phyloP scores from a whole-genome alignment of 371 early-diverging fungal genomes.

The Mycotypha africana region DNA sequence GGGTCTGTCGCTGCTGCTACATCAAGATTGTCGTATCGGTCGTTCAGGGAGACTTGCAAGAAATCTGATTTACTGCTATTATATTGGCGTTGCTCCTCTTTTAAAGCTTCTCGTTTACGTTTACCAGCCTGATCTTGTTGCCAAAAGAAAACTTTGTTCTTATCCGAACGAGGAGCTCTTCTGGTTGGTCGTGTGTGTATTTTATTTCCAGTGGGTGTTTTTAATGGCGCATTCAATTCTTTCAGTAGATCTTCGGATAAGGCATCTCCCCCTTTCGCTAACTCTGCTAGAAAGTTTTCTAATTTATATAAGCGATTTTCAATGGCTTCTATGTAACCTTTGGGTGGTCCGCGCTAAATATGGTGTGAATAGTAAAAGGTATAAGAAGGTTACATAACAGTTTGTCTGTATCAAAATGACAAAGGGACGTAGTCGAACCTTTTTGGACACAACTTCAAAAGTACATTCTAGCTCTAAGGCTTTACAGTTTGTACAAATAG shows the following conservation, averaged over 20 bases:
- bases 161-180: constrained; percentile 22
- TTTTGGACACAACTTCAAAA: constrained; percentile 41
- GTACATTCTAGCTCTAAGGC: constrained; percentile 33
- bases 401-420: no score
- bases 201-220: constrained; percentile 37
- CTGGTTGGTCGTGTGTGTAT: constrained; percentile 37
- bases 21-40: neutral
- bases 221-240: constrained; percentile 51
- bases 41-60: no score
- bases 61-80: neutral
- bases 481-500: constrained; percentile 50
- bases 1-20: no score
- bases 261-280: constrained; percentile 50
- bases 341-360: constrained; percentile 59
- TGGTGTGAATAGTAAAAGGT: no score
- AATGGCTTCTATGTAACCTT: constrained; percentile 73
- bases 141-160: constrained; percentile 23
- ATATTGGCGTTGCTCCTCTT: neutral
- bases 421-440: no score
- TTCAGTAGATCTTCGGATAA: constrained; percentile 44
- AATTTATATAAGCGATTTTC: constrained; percentile 60
- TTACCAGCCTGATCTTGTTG: constrained; percentile 21
- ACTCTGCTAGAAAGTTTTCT: constrained; percentile 50
- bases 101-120: constrained; percentile 11
- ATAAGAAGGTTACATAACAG: no score